Percentiles rank a stretch among this genome's conserved stretches.
These are phyloP conservation scores for Hippophae gyantsensis DNA, from an alignment of 306 rosid genomes.

Conservation along the genomic window DNA sequence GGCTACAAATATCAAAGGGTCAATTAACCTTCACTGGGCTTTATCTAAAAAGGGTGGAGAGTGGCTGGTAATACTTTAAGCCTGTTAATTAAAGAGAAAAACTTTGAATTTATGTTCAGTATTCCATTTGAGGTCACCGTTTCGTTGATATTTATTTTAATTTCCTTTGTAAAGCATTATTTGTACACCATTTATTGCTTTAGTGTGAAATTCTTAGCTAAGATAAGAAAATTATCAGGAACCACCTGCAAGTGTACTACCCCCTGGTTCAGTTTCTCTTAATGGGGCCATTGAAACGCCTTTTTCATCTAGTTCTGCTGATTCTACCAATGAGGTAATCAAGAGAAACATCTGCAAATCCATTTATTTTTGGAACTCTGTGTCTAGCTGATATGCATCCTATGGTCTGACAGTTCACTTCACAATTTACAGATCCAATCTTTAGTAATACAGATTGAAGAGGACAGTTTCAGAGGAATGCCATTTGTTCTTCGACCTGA, in stretches of 20 bases:
- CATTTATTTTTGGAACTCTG: slow-evolving; percentile 14
- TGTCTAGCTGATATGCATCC: slow-evolving; percentile 27
- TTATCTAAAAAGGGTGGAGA: slow-evolving; percentile 67
- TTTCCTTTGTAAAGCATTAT: neutral
- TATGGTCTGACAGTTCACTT: slow-evolving; percentile 15
- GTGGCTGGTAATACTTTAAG: slow-evolving; percentile 68
- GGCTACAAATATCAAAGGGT: slow-evolving; percentile 59
- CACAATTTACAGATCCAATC: slow-evolving; percentile 58
- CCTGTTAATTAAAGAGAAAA: slow-evolving; percentile 19
- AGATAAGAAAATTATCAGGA: slow-evolving; percentile 38
- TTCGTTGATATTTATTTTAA: slow-evolving; percentile 5
- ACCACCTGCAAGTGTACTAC: slow-evolving; percentile 62
- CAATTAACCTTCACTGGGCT: slow-evolving; percentile 82
- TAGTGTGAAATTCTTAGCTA: slow-evolving; percentile 5
- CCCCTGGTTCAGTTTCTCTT: slow-evolving; percentile 59
- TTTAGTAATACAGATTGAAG: slow-evolving; percentile 58
- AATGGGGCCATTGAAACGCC: slow-evolving; percentile 56
- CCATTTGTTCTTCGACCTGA: slow-evolving; percentile 61
- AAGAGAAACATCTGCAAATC: slow-evolving; percentile 15
- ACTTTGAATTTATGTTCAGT: slow-evolving; percentile 12
- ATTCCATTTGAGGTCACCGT: slow-evolving; percentile 11
- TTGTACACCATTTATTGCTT: slow-evolving; percentile 7
- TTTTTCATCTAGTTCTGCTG: slow-evolving; percentile 32
- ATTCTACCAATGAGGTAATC: slow-evolving; percentile 49
- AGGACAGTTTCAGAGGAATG: slow-evolving; percentile 60